These are phyloP conservation scores for Rhododendron kiyosumense DNA, from an alignment of 148 eudicot species.

Conservation along the genomic window DNA sequence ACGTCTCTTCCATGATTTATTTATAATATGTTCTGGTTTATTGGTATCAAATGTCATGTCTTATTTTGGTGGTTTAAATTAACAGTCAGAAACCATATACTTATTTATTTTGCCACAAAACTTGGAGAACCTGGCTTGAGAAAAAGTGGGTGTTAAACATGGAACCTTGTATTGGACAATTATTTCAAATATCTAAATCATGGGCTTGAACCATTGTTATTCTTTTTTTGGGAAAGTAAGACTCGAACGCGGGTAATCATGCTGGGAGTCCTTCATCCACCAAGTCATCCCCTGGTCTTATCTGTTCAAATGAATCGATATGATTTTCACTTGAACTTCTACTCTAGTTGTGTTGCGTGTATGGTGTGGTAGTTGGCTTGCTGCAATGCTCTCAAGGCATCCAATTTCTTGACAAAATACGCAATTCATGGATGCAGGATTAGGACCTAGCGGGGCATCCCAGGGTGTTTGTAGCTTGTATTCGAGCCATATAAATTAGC, in stretches of 20 bases:
- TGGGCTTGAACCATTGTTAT: background rate
- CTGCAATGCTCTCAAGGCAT: background rate
- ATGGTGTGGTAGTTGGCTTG: background rate
- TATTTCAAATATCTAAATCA: background rate
- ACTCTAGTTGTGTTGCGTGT: background rate
- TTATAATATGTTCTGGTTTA: background rate
- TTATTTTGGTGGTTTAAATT: background rate
- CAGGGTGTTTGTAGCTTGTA: background rate
- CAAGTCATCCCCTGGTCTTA: background rate
- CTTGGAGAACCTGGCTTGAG: conserved; percentile 1
- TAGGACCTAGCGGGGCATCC: background rate
- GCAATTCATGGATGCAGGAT: background rate
- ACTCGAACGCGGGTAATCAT: background rate
- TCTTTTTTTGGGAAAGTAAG: background rate
- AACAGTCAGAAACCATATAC: background rate
- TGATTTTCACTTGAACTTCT: background rate
- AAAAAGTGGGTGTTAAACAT: conserved; percentile 1
- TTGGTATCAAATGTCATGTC: background rate
- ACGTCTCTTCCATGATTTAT: background rate
- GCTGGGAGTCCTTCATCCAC: background rate
- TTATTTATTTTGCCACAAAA: conserved; percentile 3
- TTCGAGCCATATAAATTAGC: background rate
- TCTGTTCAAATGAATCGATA: background rate
- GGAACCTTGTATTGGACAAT: background rate
- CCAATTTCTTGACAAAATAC: background rate